Conservation (phyloP, 2,329 filamentous ascomycete species). For the Fusarium lateritium region DNA sequence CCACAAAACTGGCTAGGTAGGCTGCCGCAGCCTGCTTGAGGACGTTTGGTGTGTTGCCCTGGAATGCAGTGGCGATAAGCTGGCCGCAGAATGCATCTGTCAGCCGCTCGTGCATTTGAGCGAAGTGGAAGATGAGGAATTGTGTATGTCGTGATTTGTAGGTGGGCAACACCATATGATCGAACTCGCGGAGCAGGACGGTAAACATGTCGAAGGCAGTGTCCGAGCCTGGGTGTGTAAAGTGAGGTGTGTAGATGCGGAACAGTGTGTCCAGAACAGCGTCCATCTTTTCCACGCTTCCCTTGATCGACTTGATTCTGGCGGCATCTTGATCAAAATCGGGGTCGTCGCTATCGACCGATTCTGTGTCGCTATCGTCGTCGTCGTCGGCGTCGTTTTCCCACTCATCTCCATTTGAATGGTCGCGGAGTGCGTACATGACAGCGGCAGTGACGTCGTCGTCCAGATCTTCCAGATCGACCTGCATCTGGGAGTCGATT, state of each 20-base stretch:
- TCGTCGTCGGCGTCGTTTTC: conserved; percentile 70
- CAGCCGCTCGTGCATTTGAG: conserved; percentile 83
- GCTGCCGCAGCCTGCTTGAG: conserved; percentile 88
- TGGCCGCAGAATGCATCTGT: conserved; percentile 87
- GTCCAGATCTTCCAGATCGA: conserved; percentile 92
- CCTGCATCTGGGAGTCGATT: conserved; percentile 95
- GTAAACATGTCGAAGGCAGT: conserved; percentile 81
- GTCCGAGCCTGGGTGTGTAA: conserved; percentile 77
- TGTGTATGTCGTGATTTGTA: conserved; percentile 94
- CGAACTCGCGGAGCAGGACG: conserved; percentile 87
- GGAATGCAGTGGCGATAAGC: conserved; percentile 66
- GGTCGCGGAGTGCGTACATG: conserved; percentile 64
- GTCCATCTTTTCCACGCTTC: conserved; percentile 92
- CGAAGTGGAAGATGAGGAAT: conserved; percentile 96
- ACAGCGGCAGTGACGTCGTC: conserved; percentile 87
- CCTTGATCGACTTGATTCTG: conserved; percentile 79
- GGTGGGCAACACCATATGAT: conserved; percentile 88
- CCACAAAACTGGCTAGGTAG: conserved; percentile 95
- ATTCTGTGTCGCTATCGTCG: conserved; percentile 78
- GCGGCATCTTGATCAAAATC: conserved; percentile 74
- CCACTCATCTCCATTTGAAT: conserved; percentile 51
- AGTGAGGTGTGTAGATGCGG: conserved; percentile 81
- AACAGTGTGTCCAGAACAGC: conserved; percentile 91
- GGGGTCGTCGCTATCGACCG: conserved; percentile 77
- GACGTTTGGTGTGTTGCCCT: conserved; percentile 78